A percentile compares a stretch with the other conserved stretches of the same genome.
phyloP scores from a whole-genome alignment of 495 filamentous ascomycete species.

The Talaromyces thailandensis region DNA sequence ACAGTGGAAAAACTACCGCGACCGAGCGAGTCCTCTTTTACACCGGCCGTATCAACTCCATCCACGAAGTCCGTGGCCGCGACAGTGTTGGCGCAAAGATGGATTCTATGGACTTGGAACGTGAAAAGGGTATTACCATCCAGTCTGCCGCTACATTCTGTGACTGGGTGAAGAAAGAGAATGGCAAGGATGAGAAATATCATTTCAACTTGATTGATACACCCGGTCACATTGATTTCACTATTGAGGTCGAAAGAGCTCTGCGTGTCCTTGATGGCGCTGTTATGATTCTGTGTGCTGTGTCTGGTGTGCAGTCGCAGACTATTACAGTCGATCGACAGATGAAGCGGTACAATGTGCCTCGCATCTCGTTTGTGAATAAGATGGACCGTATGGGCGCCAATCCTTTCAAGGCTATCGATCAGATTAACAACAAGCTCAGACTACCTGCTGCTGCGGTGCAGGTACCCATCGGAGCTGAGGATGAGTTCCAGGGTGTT shows the following conservation, averaged over 20 bases:
- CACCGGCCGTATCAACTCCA: slow-evolving; percentile 90
- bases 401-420: slow-evolving; percentile 95
- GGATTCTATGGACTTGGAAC: slow-evolving; percentile 99
- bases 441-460: slow-evolving; percentile 87
- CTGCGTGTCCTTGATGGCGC: slow-evolving; percentile 94
- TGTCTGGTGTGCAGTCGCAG: slow-evolving; percentile 94
- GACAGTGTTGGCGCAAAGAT: slow-evolving; percentile 98
- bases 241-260: slow-evolving; percentile 96
- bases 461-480: slow-evolving; percentile 89
- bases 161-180: slow-evolving; percentile 86
- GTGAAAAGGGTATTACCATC: slow-evolving; percentile 98
- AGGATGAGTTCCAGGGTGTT: slow-evolving; percentile 89
- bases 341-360: slow-evolving; percentile 97
- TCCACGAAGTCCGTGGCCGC: slow-evolving; percentile 94
- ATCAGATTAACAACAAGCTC: slow-evolving; percentile 94
- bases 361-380: slow-evolving; percentile 92
- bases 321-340: slow-evolving; percentile 98
- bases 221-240: slow-evolving; percentile 98
- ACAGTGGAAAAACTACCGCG: slow-evolving; percentile 95
- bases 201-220: slow-evolving; percentile 99
- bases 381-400: slow-evolving; percentile 99
- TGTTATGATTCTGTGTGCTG: slow-evolving; percentile 97
- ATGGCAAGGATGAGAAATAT: slow-evolving; percentile 76
- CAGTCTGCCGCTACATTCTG: slow-evolving; percentile 97
- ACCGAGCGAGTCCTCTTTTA: slow-evolving; percentile 98